Evolutionary conservation across 164 flowering plant species (phyloP).

Genomic region (Euptelea pleiosperma): DNA sequence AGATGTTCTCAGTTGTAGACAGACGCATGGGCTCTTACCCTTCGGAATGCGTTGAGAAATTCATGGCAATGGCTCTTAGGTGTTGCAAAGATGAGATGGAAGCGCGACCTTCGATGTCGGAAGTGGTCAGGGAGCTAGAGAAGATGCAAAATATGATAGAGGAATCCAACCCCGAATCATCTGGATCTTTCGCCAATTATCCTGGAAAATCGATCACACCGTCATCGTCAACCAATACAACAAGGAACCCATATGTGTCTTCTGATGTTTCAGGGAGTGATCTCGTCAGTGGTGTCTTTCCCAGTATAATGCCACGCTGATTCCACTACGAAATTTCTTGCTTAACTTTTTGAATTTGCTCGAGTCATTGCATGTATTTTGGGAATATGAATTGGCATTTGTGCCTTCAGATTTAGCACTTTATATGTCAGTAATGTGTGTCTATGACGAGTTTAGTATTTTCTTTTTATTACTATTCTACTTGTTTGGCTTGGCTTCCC

Average conservation of each 20-base stretch:
- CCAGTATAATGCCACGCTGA: not conserved
- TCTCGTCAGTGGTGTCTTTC: not conserved
- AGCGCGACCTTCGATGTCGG: slow-evolving; percentile 27
- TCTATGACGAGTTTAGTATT: no score
- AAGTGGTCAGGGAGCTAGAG: slow-evolving; percentile 29
- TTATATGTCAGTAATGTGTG: no score
- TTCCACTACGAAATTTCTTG: not conserved
- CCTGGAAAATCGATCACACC: slow-evolving; percentile 1
- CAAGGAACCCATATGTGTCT: not conserved
- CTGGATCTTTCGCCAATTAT: slow-evolving; percentile 6
- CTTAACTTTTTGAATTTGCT: not conserved
- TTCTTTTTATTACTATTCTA: no score
- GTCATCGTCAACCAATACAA: slow-evolving; percentile 1
- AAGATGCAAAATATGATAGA: slow-evolving; percentile 14
- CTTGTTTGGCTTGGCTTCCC: no score
- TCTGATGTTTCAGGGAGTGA: not conserved
- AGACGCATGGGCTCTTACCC: slow-evolving; percentile 26
- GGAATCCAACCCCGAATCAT: not conserved
- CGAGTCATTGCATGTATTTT: not conserved
- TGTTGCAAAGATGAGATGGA: slow-evolving; percentile 22
- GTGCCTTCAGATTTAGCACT: no score
- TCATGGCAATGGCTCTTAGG: slow-evolving; percentile 25
- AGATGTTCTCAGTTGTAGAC: slow-evolving; percentile 27
- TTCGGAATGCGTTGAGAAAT: slow-evolving; percentile 20
- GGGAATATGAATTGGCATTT: not conserved